These are phyloP conservation scores for Candida xiaguanensis DNA, from an alignment of 805 yeast genomes.

Conservation along the genomic window DNA sequence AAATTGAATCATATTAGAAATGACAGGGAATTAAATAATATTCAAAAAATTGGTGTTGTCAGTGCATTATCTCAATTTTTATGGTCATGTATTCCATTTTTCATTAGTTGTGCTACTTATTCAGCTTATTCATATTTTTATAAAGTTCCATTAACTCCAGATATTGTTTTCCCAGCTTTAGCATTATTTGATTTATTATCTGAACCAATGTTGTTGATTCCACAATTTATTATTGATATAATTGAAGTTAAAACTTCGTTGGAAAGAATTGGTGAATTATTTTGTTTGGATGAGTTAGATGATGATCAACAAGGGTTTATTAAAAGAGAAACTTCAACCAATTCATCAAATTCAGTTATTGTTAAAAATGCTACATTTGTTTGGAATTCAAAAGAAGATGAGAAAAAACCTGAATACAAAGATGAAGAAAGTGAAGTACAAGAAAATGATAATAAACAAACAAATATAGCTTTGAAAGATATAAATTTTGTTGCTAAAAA, in stretches of 20 bases:
- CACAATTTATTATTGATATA: constrained; percentile 24
- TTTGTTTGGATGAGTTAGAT: constrained; percentile 32
- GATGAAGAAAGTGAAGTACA: constrained; percentile 19
- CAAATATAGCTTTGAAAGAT: constrained; percentile 26
- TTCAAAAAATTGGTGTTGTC: constrained; percentile 27
- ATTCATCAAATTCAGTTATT: constrained; percentile 16
- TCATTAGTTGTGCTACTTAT: constrained; percentile 31
- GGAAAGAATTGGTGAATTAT: constrained; percentile 29
- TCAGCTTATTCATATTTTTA: constrained; percentile 20
- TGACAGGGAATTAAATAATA: constrained; percentile 28
- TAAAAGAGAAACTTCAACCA: constrained; percentile 12
- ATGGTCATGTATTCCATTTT: constrained; percentile 39
- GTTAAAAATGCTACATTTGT: constrained; percentile 30
- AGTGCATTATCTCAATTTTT: constrained; percentile 29
- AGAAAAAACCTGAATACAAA: constrained; percentile 8
- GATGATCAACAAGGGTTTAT: constrained; percentile 20
- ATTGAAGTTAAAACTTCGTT: constrained; percentile 31
- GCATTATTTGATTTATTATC: constrained; percentile 33
- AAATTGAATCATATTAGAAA: constrained; percentile 31
- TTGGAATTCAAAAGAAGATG: constrained; percentile 28
- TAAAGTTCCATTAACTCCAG: constrained; percentile 29
- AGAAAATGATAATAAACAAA: constrained; percentile 12
- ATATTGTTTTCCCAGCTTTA: constrained; percentile 38
- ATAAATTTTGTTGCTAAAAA: constrained; percentile 30
- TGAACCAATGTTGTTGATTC: constrained; percentile 32